phyloP scores from a whole-genome alignment of 306 rosid species.

The Luffa aegyptiaca region DNA sequence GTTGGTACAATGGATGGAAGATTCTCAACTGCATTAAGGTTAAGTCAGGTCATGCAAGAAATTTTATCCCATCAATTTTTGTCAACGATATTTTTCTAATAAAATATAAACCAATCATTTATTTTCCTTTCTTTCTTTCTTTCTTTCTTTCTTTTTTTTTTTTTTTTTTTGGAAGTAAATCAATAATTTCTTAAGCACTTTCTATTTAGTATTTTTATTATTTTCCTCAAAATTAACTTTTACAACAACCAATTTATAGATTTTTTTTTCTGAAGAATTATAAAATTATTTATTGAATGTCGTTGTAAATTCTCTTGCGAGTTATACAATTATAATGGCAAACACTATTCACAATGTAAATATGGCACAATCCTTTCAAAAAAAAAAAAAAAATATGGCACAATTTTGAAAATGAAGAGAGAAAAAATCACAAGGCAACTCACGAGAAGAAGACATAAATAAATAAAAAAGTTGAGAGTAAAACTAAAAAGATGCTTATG shows the following conservation, averaged over 20 bases:
- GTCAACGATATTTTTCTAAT: no score
- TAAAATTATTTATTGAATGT: background rate
- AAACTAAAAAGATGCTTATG: constrained; percentile 20
- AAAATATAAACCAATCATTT: no score
- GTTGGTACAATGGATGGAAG: no score
- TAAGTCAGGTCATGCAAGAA: no score
- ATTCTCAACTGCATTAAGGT: no score
- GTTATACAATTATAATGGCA: background rate
- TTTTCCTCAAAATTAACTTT: background rate
- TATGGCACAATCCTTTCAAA: constrained; percentile 3
- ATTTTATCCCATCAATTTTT: no score
- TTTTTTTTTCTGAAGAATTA: background rate
- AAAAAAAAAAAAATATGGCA: constrained; percentile 8
- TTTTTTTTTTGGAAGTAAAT: no score
- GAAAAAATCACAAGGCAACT: background rate
- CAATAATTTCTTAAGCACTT: no score
- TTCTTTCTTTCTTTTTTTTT: no score
- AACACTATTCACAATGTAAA: background rate
- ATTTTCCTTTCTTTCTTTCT: no score
- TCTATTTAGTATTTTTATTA: no score
- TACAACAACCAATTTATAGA: background rate
- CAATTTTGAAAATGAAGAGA: background rate
- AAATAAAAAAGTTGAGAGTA: background rate
- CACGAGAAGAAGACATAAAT: background rate
- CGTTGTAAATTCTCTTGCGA: background rate